Percentiles rank a stretch among this genome's conserved stretches.
phyloP scores from a whole-genome alignment of 129 eudicot genomes.

The Centella asiatica region DNA sequence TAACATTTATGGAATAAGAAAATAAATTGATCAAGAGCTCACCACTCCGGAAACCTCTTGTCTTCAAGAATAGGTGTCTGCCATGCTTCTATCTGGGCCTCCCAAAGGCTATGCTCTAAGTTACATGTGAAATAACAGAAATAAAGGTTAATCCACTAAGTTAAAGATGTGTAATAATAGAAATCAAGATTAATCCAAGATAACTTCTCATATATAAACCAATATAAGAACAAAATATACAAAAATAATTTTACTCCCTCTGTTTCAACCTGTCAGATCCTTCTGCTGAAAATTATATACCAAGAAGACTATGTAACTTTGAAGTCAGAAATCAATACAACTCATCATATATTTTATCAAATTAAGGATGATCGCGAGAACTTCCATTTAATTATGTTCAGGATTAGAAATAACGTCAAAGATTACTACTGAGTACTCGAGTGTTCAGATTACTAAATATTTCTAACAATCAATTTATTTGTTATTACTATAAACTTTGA shows the following conservation, averaged over 20 bases:
- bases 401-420: too few relatives aligned
- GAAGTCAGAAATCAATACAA: neutral
- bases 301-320: neutral
- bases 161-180: neutral
- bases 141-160: slow-evolving; percentile 12
- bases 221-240: neutral
- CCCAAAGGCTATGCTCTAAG: slow-evolving; percentile 45
- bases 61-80: slow-evolving; percentile 51
- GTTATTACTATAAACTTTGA: neutral
- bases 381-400: too few relatives aligned
- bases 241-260: neutral
- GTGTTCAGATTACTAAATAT: neutral
- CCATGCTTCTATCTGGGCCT: slow-evolving; percentile 64
- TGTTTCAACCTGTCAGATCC: too few relatives aligned
- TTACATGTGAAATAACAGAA: neutral
- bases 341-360: too few relatives aligned
- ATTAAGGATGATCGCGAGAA: too few relatives aligned
- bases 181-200: neutral
- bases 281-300: neutral
- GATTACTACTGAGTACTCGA: neutral
- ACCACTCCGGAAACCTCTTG: slow-evolving; percentile 58
- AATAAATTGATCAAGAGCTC: slow-evolving; percentile 2
- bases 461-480: neutral
- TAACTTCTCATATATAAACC: neutral
- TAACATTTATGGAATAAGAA: neutral